Percentiles rank a stretch among this genome's conserved stretches.
Evolutionary conservation across 805 yeast genomes (phyloP).

Genomic region (Ogataea neopini): DNA sequence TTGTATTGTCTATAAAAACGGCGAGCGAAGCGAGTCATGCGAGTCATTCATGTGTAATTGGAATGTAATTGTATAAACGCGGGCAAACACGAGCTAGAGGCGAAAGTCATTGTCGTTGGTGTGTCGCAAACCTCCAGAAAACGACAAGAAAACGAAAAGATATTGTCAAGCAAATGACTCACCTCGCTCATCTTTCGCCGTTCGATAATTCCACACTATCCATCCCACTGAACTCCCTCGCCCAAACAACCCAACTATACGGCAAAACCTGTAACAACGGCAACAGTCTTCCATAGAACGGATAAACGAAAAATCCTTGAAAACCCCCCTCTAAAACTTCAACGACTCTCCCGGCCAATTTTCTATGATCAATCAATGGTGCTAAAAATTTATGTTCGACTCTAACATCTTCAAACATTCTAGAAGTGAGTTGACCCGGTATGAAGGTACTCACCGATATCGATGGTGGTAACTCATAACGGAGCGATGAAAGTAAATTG

Average conservation of each 20-base stretch:
- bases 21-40: not conserved
- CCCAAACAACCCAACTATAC: conserved; percentile 34
- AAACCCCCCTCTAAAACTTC: conserved; percentile 39
- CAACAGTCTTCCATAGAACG: conserved; percentile 48
- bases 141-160: no score
- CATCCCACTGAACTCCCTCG: conserved; percentile 33
- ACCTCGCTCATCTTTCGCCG: not conserved
- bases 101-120: no score
- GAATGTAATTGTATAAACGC: no score
- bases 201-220: conserved; percentile 22
- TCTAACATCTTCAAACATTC: conserved; percentile 49
- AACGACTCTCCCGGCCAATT: conserved; percentile 40
- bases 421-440: conserved; percentile 53
- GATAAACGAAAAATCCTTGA: conserved; percentile 44
- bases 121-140: no score
- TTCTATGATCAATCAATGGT: conserved; percentile 43
- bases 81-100: no score
- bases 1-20: not conserved
- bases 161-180: no score
- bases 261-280: conserved; percentile 47
- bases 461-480: conserved; percentile 38
- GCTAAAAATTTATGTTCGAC: conserved; percentile 46
- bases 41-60: no score
- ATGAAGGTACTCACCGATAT: conserved; percentile 41
- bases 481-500: conserved; percentile 46